Evolutionary conservation across 352 stramenopile genomes (phyloP).

Genomic region (Lagenidium giganteum): DNA sequence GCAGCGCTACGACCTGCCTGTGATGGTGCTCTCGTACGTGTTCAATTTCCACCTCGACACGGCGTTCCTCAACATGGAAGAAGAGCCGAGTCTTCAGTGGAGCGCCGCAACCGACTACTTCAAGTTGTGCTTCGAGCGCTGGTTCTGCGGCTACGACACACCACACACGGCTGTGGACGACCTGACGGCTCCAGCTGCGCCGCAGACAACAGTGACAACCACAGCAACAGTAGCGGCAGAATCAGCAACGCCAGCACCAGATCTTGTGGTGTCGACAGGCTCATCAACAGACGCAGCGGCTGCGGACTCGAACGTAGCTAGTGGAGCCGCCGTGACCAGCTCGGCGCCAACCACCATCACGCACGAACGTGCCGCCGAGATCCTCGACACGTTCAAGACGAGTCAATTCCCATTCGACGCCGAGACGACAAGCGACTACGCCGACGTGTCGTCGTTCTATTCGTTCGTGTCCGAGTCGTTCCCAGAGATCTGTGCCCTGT

Average conservation of each 20-base stretch:
- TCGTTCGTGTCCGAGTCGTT: constrained; percentile 79
- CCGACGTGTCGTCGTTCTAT: constrained; percentile 81
- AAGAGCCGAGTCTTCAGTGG: constrained; percentile 40
- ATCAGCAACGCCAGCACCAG: no score
- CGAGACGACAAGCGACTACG: constrained; percentile 67
- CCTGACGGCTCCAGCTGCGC: no score
- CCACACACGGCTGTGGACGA: constrained; percentile 1
- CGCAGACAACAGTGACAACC: not conserved
- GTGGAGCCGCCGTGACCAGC: not conserved
- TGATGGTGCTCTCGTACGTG: constrained; percentile 69
- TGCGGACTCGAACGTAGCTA: not conserved
- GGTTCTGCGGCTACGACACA: constrained; percentile 32
- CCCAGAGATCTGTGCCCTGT: constrained; percentile 73
- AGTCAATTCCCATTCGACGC: constrained; percentile 72
- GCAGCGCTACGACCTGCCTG: constrained; percentile 66
- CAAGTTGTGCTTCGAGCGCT: constrained; percentile 57
- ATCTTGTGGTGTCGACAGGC: no score
- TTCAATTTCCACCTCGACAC: constrained; percentile 78
- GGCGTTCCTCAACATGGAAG: constrained; percentile 44
- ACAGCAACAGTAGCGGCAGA: no score
- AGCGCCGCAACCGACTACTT: constrained; percentile 57
- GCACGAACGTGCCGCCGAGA: constrained; percentile 28
- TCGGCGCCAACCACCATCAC: constrained; percentile 17
- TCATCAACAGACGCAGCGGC: not conserved
- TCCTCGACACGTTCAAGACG: constrained; percentile 56